phyloP scores from a whole-genome alignment of 163 green algal species.

The Volvox carteri region DNA sequence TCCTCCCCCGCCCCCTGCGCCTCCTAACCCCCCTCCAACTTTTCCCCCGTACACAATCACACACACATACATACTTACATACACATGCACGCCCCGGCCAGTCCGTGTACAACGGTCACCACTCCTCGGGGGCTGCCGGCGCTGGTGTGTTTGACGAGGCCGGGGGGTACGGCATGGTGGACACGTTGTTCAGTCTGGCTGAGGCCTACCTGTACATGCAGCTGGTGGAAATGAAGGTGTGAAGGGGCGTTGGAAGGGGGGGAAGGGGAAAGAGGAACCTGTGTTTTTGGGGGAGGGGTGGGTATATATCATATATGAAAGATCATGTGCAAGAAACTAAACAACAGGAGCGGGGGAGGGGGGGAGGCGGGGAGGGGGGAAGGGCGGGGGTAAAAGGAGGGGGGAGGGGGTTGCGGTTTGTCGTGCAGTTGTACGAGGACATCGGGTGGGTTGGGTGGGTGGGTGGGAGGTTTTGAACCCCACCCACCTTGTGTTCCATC shows the following conservation, averaged over 20 bases:
- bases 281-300: neutral
- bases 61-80: too few species aligned
- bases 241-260: neutral
- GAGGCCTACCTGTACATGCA: constrained; percentile 97
- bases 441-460: too few species aligned
- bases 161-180: constrained; percentile 88
- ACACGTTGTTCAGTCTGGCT: constrained; percentile 97
- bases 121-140: constrained; percentile 60
- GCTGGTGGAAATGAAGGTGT: constrained; percentile 87
- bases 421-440: too few species aligned
- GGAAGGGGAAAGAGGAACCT: neutral
- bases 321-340: too few species aligned
- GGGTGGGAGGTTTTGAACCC: too few species aligned
- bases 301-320: too few species aligned
- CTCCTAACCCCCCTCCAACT: neutral
- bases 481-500: too few species aligned
- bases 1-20: neutral
- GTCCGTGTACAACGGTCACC: constrained; percentile 53
- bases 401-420: constrained; percentile 71
- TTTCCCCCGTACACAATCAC: neutral
- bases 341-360: too few species aligned
- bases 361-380: constrained; percentile 78
- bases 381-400: constrained; percentile 69
- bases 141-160: constrained; percentile 84
- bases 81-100: too few species aligned